Conservation (phyloP, 192 early-diverging fungal genomes). For the Entophlyctis luteolus region DNA sequence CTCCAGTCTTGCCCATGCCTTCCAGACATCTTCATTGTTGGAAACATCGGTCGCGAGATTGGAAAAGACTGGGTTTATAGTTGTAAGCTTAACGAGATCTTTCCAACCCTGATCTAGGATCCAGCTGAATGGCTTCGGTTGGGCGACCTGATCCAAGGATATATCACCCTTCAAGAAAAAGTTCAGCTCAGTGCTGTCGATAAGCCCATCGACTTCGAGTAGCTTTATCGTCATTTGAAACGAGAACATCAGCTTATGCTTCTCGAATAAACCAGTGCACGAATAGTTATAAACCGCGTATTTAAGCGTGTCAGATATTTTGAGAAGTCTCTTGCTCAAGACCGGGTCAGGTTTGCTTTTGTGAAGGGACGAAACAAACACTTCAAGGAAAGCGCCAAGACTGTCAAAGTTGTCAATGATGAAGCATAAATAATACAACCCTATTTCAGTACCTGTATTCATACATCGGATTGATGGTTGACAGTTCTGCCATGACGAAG, state of each 20-base stretch:
- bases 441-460: conserved; percentile 48
- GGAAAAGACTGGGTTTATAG: conserved; percentile 45
- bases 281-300: conserved; percentile 63
- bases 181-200: conserved; percentile 53
- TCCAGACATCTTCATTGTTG: conserved; percentile 46
- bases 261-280: conserved; percentile 60
- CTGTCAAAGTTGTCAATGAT: no score
- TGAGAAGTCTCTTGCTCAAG: conserved; percentile 48
- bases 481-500: conserved; percentile 57
- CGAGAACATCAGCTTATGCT: conserved; percentile 63
- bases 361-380: conserved; percentile 50
- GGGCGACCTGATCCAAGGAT: conserved; percentile 51
- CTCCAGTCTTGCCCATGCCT: conserved; percentile 46
- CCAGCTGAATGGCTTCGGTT: conserved; percentile 52
- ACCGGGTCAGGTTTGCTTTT: conserved; percentile 54
- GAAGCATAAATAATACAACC: neutral
- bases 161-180: conserved; percentile 63
- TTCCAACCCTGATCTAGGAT: conserved; percentile 60
- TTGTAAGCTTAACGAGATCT: conserved; percentile 45
- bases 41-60: conserved; percentile 40
- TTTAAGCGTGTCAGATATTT: conserved; percentile 60
- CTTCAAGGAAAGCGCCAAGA: conserved; percentile 55
- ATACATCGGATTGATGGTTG: conserved; percentile 65
- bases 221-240: conserved; percentile 64
- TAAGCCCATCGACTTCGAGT: conserved; percentile 52